These are phyloP conservation scores for Lactifluus piperatus DNA, from an alignment of 768 basidiomycete genomes.

Conservation along the genomic window DNA sequence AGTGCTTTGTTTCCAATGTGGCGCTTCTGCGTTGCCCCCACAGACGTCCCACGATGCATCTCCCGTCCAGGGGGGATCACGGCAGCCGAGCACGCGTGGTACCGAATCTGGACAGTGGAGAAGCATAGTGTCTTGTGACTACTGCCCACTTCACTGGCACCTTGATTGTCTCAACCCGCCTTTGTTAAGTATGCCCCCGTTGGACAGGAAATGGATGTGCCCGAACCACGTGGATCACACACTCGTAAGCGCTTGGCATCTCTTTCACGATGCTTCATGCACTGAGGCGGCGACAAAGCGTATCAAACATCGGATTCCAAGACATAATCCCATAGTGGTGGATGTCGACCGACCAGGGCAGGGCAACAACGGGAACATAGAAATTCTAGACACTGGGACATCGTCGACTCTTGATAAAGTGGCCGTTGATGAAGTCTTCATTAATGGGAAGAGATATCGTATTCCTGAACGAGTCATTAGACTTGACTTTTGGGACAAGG, in stretches of 20 bases:
- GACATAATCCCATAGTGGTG: constrained; percentile 55
- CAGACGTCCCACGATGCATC: constrained; percentile 44
- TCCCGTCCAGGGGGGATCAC: constrained; percentile 41
- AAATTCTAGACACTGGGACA: constrained; percentile 65
- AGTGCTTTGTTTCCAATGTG: constrained; percentile 88
- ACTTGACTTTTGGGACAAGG: constrained; percentile 92
- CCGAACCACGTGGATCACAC: constrained; percentile 91
- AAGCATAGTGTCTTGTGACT: constrained; percentile 88
- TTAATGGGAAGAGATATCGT: constrained; percentile 83
- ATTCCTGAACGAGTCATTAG: constrained; percentile 88
- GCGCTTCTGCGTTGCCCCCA: constrained; percentile 63
- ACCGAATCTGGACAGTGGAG: constrained; percentile 48
- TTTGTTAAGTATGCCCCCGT: constrained; percentile 72
- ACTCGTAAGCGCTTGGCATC: constrained; percentile 44
- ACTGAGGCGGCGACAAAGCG: constrained; percentile 38
- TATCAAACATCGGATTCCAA: constrained; percentile 73
- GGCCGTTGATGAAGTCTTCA: constrained; percentile 71
- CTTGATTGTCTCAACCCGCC: constrained; percentile 95
- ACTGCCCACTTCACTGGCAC: constrained; percentile 93
- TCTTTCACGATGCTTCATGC: constrained; percentile 4
- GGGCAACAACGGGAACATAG: constrained; percentile 89
- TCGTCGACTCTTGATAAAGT: constrained; percentile 39
- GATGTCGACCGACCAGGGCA: constrained; percentile 67
- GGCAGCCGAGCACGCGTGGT: constrained; percentile 36
- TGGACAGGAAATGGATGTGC: constrained; percentile 97